Evolutionary conservation across 768 basidiomycete species (phyloP).

Genomic region (Rhizopogon rudus): DNA sequence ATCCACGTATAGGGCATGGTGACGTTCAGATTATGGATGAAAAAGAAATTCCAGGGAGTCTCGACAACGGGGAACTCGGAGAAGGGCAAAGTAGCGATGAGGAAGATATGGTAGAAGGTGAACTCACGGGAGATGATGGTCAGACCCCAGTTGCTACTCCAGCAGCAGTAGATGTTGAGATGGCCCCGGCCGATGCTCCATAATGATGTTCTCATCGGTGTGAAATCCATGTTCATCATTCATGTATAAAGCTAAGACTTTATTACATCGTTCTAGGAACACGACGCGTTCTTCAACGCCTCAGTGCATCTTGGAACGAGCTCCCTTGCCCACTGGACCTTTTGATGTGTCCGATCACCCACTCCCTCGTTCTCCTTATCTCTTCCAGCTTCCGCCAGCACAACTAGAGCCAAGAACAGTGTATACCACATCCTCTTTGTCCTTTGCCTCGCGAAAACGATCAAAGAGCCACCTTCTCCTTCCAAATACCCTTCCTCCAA

Average conservation of each 20-base stretch:
- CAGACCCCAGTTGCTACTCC: constrained; percentile 19
- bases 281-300: constrained; percentile 38
- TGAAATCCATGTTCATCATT: not conserved
- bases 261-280: constrained; percentile 16
- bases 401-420: constrained; percentile 52
- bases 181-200: constrained; percentile 8
- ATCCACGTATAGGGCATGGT: constrained; percentile 39
- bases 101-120: constrained; percentile 33
- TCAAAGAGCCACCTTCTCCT: constrained; percentile 38
- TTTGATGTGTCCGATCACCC: constrained; percentile 19
- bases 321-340: constrained; percentile 35
- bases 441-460: constrained; percentile 59
- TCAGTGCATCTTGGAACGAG: constrained; percentile 36
- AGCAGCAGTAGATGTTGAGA: constrained; percentile 17
- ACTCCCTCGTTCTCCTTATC: constrained; percentile 9
- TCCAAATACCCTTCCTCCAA: constrained; percentile 56
- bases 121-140: constrained; percentile 26
- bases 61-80: constrained; percentile 20
- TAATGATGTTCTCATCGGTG: constrained; percentile 2
- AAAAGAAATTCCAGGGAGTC: constrained; percentile 8
- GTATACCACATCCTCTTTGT: constrained; percentile 80
- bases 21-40: constrained; percentile 5
- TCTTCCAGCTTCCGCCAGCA: constrained; percentile 41
- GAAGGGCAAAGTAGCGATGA: constrained; percentile 33
- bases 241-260: not conserved